Conservation (phyloP, 179 eudicot genomes). For the Beta corolliflora region DNA sequence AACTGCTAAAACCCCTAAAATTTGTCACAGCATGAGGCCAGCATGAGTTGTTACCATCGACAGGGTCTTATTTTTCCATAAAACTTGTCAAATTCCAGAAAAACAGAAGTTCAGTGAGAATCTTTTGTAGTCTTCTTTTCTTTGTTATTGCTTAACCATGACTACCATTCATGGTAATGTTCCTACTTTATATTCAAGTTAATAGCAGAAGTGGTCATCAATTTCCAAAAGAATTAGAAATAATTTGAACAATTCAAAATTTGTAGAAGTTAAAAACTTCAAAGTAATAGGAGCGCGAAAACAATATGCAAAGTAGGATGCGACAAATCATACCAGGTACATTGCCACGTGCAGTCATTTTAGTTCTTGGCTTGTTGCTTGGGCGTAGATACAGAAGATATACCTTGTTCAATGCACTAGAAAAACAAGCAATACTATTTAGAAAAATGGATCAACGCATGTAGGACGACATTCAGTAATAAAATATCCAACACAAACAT, state of each 20-base stretch:
- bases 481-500: background rate
- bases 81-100: background rate
- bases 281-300: too few species aligned
- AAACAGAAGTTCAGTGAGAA: background rate
- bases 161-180: background rate
- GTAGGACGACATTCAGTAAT: background rate
- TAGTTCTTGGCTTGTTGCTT: slow-evolving; percentile 35
- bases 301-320: background rate
- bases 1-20: background rate
- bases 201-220: background rate
- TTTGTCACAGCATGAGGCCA: background rate
- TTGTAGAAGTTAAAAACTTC: background rate
- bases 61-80: background rate
- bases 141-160: background rate
- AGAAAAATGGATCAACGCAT: background rate
- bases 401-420: slow-evolving; percentile 90
- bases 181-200: background rate
- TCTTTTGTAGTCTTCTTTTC: background rate
- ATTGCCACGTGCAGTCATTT: background rate
- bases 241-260: background rate
- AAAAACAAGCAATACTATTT: slow-evolving; percentile 4
- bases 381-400: slow-evolving; percentile 47
- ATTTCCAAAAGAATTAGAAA: background rate
- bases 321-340: slow-evolving; percentile 7
- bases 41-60: background rate